Percentiles rank a stretch among this genome's conserved stretches.
These are phyloP conservation scores for Neurospora tetrasperma DNA, from an alignment of 495 filamentous ascomycete genomes.

Conservation along the genomic window DNA sequence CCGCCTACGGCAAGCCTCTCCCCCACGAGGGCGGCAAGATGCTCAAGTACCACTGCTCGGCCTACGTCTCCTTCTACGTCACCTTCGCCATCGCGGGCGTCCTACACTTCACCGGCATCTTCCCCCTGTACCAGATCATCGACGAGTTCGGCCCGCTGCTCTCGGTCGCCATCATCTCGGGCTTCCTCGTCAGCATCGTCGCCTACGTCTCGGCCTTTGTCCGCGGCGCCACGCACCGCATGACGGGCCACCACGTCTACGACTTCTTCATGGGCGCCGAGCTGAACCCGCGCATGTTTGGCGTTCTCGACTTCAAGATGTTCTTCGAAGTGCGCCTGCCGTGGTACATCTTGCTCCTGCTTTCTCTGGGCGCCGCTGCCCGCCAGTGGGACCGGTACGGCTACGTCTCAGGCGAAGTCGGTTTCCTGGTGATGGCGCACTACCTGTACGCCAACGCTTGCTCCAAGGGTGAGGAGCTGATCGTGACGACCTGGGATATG, in stretches of 20 bases:
- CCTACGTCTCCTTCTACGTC: constrained; percentile 73
- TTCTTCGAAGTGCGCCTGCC: constrained; percentile 97
- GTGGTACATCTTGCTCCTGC: constrained; percentile 86
- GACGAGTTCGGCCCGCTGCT: constrained; percentile 92
- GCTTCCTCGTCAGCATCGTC: constrained; percentile 65
- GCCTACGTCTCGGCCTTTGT: constrained; percentile 76
- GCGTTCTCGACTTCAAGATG: constrained; percentile 96
- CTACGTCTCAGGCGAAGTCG: constrained; percentile 82
- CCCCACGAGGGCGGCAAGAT: constrained; percentile 71
- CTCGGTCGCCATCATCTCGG: constrained; percentile 82
- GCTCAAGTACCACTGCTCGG: constrained; percentile 89
- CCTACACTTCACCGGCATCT: constrained; percentile 72
- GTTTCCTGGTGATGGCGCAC: constrained; percentile 85
- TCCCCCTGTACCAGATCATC: constrained; percentile 86
- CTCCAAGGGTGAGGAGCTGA: constrained; percentile 91
- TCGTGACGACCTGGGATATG: constrained; percentile 94
- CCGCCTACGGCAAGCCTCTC: constrained; percentile 74
- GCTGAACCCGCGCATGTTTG: constrained; percentile 91
- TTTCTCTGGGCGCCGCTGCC: constrained; percentile 66
- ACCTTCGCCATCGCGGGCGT: constrained; percentile 57
- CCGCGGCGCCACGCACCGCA: constrained; percentile 76
- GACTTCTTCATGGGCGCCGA: constrained; percentile 99
- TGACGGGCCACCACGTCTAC: constrained; percentile 86
- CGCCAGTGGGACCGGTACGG: constrained; percentile 85
- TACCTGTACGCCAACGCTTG: constrained; percentile 96